Conservation (phyloP, 2,329 filamentous ascomycete species). For the Fusarium humuli region DNA sequence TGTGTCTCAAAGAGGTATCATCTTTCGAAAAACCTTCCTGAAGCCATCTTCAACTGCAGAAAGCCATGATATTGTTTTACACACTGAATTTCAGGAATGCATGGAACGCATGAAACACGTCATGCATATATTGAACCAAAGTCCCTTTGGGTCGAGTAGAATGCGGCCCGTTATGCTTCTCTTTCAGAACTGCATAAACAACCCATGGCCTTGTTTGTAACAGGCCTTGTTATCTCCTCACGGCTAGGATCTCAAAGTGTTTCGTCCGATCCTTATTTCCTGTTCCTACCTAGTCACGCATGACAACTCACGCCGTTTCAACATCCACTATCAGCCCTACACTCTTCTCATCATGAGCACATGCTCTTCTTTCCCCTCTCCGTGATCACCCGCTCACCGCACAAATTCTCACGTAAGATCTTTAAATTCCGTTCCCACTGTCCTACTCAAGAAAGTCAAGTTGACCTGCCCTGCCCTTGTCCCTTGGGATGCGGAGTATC, state of each 20-base stretch:
- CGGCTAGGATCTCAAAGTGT: neutral
- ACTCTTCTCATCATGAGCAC: slow-evolving; percentile 10
- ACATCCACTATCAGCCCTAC: slow-evolving; percentile 32
- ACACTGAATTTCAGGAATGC: neutral
- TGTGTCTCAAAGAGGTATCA: slow-evolving; percentile 19
- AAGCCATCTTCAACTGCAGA: neutral
- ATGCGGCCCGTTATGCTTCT: neutral
- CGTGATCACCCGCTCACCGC: slow-evolving; percentile 37
- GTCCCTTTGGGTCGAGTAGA: slow-evolving; percentile 4
- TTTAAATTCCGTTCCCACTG: slow-evolving; percentile 34
- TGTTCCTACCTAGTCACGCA: slow-evolving; percentile 6
- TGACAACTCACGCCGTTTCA: slow-evolving; percentile 7
- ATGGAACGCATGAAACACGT: slow-evolving; percentile 14
- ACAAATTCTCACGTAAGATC: slow-evolving; percentile 45
- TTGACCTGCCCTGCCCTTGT: neutral
- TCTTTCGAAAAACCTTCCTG: slow-evolving; percentile 11
- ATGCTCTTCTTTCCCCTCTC: neutral
- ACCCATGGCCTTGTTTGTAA: neutral
- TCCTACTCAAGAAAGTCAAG: neutral
- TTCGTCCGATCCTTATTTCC: slow-evolving; percentile 13
- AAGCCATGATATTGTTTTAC: slow-evolving; percentile 3
- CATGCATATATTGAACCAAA: slow-evolving; percentile 28
- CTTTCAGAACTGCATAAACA: neutral
- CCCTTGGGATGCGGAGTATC: neutral
- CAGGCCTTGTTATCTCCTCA: slow-evolving; percentile 6